Percentiles rank a stretch among this genome's conserved stretches.
Conservation (phyloP, 805 yeast species). For the Sungouiella thailandica region DNA sequence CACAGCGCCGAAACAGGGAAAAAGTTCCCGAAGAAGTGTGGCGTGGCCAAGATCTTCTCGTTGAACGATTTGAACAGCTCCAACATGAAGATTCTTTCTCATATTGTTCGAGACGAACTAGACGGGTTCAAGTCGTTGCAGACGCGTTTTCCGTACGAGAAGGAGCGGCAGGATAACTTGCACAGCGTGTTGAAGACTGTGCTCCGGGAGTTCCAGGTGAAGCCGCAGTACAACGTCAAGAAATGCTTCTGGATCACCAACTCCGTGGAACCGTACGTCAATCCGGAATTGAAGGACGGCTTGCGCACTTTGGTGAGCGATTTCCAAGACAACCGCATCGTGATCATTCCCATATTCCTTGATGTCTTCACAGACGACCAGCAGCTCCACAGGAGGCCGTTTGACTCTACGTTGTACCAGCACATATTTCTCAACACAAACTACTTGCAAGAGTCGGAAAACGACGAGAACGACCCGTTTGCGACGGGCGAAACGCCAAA, state of each 20-base stretch:
- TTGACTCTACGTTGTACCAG: slow-evolving; percentile 43
- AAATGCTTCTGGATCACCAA: slow-evolving; percentile 71
- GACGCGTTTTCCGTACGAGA: slow-evolving; percentile 10
- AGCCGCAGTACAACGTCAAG: slow-evolving; percentile 46
- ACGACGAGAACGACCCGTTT: slow-evolving; percentile 5
- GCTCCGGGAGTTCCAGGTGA: slow-evolving; percentile 48
- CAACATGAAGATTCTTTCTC: slow-evolving; percentile 53
- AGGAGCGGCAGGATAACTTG: slow-evolving; percentile 19
- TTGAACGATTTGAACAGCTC: slow-evolving; percentile 51
- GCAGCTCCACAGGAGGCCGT: slow-evolving; percentile 19
- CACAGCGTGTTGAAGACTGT: slow-evolving; percentile 44
- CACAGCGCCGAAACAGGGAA: slow-evolving; percentile 36
- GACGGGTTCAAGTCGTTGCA: slow-evolving; percentile 11
- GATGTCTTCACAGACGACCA: slow-evolving; percentile 7
- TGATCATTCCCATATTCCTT: slow-evolving; percentile 62
- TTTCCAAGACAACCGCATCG: slow-evolving; percentile 48
- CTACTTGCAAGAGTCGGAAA: slow-evolving; percentile 23
- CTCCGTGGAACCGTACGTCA: slow-evolving; percentile 60
- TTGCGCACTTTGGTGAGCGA: slow-evolving; percentile 58
- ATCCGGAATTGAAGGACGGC: slow-evolving; percentile 38
- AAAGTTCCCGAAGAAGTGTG: slow-evolving; percentile 25
- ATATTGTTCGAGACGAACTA: slow-evolving; percentile 42
- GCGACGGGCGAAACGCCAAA: neutral
- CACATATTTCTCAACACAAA: slow-evolving; percentile 53
- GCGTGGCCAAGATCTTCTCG: slow-evolving; percentile 47